Base-by-base conservation (phyloP, 2,329 filamentous ascomycete genomes). In the Metarhizium rileyi region DNA sequence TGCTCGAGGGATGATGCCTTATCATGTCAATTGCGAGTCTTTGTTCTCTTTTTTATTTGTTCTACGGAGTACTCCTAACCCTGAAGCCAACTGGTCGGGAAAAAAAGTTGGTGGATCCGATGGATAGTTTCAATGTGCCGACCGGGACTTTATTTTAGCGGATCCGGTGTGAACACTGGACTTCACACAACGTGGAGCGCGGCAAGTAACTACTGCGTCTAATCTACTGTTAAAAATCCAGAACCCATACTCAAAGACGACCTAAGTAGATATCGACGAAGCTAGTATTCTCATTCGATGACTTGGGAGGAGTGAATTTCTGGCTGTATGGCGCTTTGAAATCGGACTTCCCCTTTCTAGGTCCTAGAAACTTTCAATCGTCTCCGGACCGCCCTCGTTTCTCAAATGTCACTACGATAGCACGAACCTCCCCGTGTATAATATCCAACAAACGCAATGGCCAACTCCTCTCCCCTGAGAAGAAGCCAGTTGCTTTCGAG, bases 401-500 rank as follows among this genome's bases (percentile, higher is more conserved):
- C 26, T 40, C 41, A 18, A 20, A 52, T 47, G 44, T 38, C n/a
- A 23, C 38, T 26, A n/a, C 28, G 41, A 40, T 35, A 41, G 44
- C 33, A 42, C 20, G 23, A 28, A 26, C 30, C 47, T 20, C 27
- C 3, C 6, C 23, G 14, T 16, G 23, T 30, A 22, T n/a, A 26
- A 18, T 10, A 45, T 44, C 48, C 28, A 35, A 27, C 38, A 40
- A 20, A 33, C 52, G 55, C 54, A 59, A 75, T 76, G 73, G 63
- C 70, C 56, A 67, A 65, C 53, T 70, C 72, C 42, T 71, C 72
- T 46, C 68, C 73, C 36, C 55, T 62, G 47, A 66, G 65, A 54
- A 64, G 61, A 51, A 65, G 63, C 49, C 67, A 67, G 52, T 61
- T 67, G 53, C 63, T 65, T 50, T 66, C 68, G 9, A 74, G 66